Conservation (phyloP, 2,329 filamentous ascomycete species). For the Trichoderma endophyticum region DNA sequence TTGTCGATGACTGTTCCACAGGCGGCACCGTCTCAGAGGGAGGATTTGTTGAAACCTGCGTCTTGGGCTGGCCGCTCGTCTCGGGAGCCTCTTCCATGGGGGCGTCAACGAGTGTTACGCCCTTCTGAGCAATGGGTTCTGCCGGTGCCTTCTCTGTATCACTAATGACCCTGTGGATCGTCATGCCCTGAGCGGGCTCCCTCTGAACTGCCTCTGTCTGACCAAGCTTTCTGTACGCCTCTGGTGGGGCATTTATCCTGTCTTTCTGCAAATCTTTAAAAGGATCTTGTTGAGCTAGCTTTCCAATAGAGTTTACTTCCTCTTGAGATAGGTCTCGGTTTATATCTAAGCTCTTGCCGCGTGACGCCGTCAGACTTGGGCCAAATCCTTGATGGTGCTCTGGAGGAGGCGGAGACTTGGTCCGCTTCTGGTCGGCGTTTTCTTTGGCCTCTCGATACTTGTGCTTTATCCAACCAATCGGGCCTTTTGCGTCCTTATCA, state of each 20-base stretch:
- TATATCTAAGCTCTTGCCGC: conserved; percentile 49
- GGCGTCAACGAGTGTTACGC: neutral
- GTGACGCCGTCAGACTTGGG: conserved; percentile 32
- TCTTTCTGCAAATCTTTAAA: neutral
- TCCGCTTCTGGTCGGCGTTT: conserved; percentile 51
- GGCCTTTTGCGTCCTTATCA: conserved; percentile 49
- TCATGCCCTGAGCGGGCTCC: neutral
- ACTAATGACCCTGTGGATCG: conserved; percentile 9
- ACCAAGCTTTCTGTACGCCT: neutral
- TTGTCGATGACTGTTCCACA: conserved; percentile 10
- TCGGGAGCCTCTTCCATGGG: neutral
- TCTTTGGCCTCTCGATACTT: conserved; percentile 61
- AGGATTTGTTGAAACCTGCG: neutral
- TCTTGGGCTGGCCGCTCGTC: neutral
- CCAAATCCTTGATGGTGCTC: conserved; percentile 29
- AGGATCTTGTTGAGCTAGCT: neutral
- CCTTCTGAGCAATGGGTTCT: neutral
- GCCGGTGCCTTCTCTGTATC: neutral
- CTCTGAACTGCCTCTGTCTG: neutral
- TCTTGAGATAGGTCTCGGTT: conserved; percentile 36
- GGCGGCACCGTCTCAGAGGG: neutral
- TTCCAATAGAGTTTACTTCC: conserved; percentile 10
- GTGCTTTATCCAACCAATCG: conserved; percentile 57
- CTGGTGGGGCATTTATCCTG: neutral
- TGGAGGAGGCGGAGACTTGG: conserved; percentile 52